Evolutionary conservation across 1,284 basidiomycete genomes (phyloP), one percentile per base, ranked within the genome.

Genomic region (Pisolithus thermaeus): DNA sequence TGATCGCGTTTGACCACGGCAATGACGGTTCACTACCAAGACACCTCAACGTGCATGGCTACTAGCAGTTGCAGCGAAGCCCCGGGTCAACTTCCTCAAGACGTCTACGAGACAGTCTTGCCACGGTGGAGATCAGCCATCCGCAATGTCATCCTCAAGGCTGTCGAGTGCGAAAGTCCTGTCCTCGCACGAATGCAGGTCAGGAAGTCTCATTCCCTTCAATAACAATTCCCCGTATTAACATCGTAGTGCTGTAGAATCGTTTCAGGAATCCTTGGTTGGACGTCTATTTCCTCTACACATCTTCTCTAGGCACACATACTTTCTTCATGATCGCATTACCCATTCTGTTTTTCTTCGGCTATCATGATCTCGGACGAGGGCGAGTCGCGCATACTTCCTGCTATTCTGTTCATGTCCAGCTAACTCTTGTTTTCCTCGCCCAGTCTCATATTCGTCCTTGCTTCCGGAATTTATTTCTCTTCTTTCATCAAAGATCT

Each of bases 251-350:
- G 11, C 22, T 12, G 18, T 52, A 90, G 87, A 64, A 74, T 14
- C 65, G 63, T 9, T 74, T 89, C 30, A 79, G 91, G 27, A 80
- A 76, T 1, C 81, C 87, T 1, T 84, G 78, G 71, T 71, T 92
- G 20, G 95, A 99, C 68, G 74, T 73, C 1, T 97, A 91, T 65
- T 97, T 99, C 65, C 84, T 96, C 53, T 92, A 95, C 66, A 89
- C 91, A 0, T 93, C 92, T 1, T 78, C 91, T 0, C 78, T 97
- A 44, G 92, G 92, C 0, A 92, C 93, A 0, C 95, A 97, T 64
- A 95, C 91, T 0, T 97, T 96, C 73, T 98, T 98, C 75, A 90
- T 96, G 81, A 83, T 86, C 25, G 81, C 90, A 58, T 72, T 98
- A 1, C 95, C 96, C 0, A 74, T 87, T 3, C 76, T 91, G 52